These are phyloP conservation scores for Phylloporus sp. DNA, from an alignment of 768 basidiomycete genomes.

Conservation along the genomic window DNA sequence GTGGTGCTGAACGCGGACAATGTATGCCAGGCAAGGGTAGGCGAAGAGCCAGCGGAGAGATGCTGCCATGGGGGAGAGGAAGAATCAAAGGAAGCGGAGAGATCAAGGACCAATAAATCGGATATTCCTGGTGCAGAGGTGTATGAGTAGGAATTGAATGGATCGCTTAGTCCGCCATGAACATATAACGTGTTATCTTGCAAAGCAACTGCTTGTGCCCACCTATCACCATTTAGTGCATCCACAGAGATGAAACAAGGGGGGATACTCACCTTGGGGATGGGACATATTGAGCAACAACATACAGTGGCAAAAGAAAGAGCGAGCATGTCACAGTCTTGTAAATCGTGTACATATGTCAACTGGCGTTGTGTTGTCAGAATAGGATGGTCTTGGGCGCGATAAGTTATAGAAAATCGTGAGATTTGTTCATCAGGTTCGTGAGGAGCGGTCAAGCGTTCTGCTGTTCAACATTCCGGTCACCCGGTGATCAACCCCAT, in stretches of 20 bases:
- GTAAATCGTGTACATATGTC: slow-evolving; percentile 12
- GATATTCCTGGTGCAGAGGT: slow-evolving; percentile 67
- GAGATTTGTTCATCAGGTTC: slow-evolving; percentile 15
- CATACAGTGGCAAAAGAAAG: slow-evolving; percentile 15
- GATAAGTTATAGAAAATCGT: slow-evolving; percentile 20
- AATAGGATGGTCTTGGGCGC: neutral
- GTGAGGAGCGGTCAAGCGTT: too few relatives aligned
- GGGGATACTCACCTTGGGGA: slow-evolving; percentile 20
- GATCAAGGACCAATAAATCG: slow-evolving; percentile 67
- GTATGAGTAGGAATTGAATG: slow-evolving; percentile 65
- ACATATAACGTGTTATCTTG: slow-evolving; percentile 60
- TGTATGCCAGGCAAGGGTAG: slow-evolving; percentile 75
- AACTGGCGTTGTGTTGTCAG: neutral
- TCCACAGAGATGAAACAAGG: neutral
- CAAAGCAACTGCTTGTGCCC: slow-evolving; percentile 74
- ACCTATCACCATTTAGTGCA: slow-evolving; percentile 45
- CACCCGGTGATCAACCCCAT: neutral
- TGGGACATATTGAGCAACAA: slow-evolving; percentile 23
- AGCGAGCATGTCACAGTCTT: slow-evolving; percentile 4
- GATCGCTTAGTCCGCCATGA: slow-evolving; percentile 80
- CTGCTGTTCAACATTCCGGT: neutral
- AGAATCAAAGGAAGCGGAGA: slow-evolving; percentile 55
- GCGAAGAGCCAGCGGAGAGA: slow-evolving; percentile 47
- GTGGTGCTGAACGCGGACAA: slow-evolving; percentile 61
- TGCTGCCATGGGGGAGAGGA: slow-evolving; percentile 68